These are phyloP conservation scores for Spathaspora hagerdaliae DNA, from an alignment of 805 yeast genomes.

Conservation along the genomic window DNA sequence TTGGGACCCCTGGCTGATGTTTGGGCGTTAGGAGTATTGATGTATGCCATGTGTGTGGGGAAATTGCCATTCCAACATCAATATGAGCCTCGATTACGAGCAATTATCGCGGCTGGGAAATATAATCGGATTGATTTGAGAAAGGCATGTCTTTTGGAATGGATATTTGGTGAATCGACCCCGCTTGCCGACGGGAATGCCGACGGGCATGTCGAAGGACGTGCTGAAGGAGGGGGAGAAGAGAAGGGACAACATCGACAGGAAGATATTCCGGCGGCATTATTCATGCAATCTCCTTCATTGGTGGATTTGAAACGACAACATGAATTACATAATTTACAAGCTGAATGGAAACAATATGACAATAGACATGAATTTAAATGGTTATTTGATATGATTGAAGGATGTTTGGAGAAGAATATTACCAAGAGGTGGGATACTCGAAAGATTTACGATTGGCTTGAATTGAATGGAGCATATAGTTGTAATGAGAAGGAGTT, in stretches of 20 bases:
- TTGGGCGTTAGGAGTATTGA: constrained; percentile 86
- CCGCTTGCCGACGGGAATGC: constrained; percentile 10
- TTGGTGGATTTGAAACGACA: constrained; percentile 15
- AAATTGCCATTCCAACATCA: constrained; percentile 78
- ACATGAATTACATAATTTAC: constrained; percentile 12
- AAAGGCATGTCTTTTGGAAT: constrained; percentile 34
- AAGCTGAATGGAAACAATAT: constrained; percentile 16
- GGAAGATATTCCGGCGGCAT: constrained; percentile 3
- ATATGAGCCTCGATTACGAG: constrained; percentile 75
- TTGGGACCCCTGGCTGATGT: constrained; percentile 71
- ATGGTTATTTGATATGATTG: constrained; percentile 34
- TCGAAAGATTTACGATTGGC: constrained; percentile 1
- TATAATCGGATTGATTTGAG: constrained; percentile 47
- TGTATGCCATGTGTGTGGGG: constrained; percentile 71
- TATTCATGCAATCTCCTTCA: constrained; percentile 10
- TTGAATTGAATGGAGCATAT: background rate
- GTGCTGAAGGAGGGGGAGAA: background rate
- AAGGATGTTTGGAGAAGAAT: constrained; percentile 53
- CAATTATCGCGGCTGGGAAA: constrained; percentile 65
- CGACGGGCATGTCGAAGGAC: constrained; percentile 1
- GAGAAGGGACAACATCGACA: background rate
- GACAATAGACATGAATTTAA: constrained; percentile 15
- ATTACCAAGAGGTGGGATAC: constrained; percentile 47
- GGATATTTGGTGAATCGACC: constrained; percentile 12
- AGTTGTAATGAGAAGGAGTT: background rate